These are phyloP conservation scores for Dictyostelium citrinum DNA, from an alignment of 78 protist genomes.

Conservation along the genomic window DNA sequence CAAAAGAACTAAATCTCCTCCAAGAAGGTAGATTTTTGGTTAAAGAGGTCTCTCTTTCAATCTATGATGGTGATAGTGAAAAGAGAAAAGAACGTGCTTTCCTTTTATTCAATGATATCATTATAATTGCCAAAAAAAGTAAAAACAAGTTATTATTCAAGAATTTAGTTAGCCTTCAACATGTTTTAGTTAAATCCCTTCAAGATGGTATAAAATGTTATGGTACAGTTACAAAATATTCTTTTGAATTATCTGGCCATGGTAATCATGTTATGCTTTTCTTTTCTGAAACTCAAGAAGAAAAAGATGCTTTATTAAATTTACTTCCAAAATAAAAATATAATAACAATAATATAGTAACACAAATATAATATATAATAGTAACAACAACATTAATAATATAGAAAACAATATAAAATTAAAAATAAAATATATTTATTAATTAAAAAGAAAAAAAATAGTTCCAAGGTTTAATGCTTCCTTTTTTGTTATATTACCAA, in stretches of 20 bases:
- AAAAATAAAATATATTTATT: background rate
- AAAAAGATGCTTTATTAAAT: conserved; percentile 45
- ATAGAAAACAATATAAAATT: background rate
- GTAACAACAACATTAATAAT: background rate
- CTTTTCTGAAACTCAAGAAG: conserved; percentile 43
- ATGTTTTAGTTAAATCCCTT: conserved; percentile 11
- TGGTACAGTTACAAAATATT: conserved; percentile 60
- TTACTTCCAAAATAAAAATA: background rate
- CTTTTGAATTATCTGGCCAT: conserved; percentile 64
- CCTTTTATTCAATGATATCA: conserved; percentile 35
- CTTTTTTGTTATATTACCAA: too few species aligned
- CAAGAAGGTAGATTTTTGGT: conserved; percentile 31
- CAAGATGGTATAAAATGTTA: conserved; percentile 47
- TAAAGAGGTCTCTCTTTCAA: conserved; percentile 20
- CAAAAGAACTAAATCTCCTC: conserved; percentile 19
- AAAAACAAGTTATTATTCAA: conserved; percentile 52
- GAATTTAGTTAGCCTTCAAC: background rate
- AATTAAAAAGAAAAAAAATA: background rate
- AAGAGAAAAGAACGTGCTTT: conserved; percentile 42
- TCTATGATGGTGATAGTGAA: conserved; percentile 33
- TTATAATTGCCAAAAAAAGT: conserved; percentile 28
- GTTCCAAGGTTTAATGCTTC: too few species aligned
- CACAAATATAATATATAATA: background rate
- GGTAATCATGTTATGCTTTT: conserved; percentile 44
- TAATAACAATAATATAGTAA: background rate